These are phyloP conservation scores for Nepenthes gracilis DNA, from an alignment of 148 eudicot genomes.

Conservation along the genomic window DNA sequence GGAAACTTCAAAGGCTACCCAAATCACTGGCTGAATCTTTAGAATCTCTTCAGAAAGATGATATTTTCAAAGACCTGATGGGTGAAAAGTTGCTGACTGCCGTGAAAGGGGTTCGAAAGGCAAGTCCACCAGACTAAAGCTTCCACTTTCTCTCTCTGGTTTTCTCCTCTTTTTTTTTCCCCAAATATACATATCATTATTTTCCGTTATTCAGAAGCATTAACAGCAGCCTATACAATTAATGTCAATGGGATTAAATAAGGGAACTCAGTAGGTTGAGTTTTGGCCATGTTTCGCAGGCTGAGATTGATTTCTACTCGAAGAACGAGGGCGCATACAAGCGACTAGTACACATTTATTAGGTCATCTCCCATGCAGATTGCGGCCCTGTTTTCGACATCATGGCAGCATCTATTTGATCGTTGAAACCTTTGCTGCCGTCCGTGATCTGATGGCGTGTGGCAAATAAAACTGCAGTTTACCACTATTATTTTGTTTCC, in stretches of 20 bases:
- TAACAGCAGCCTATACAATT: background rate
- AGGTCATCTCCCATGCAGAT: background rate
- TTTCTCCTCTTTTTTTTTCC: background rate
- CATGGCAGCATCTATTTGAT: too few relatives aligned
- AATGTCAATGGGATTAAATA: background rate
- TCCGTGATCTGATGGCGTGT: too few relatives aligned
- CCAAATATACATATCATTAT: background rate
- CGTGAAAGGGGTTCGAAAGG: constrained; percentile 72
- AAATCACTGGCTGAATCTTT: constrained; percentile 62
- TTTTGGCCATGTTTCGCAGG: constrained; percentile 25
- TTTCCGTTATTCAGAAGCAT: background rate
- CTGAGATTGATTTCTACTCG: constrained; percentile 38
- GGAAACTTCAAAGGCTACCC: constrained; percentile 56
- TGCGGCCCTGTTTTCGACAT: too few relatives aligned
- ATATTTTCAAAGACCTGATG: constrained; percentile 36
- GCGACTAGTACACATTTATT: constrained; percentile 37
- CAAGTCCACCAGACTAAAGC: constrained; percentile 8
- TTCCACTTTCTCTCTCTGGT: background rate
- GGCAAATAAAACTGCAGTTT: too few relatives aligned
- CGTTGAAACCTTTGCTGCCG: too few relatives aligned
- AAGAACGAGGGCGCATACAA: constrained; percentile 46
- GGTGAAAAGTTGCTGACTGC: constrained; percentile 62
- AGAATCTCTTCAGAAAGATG: constrained; percentile 59
- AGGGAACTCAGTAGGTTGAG: background rate
- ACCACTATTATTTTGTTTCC: too few relatives aligned